Base-by-base conservation (phyloP, 179 eudicot genomes). In the Beta macrorhiza region DNA sequence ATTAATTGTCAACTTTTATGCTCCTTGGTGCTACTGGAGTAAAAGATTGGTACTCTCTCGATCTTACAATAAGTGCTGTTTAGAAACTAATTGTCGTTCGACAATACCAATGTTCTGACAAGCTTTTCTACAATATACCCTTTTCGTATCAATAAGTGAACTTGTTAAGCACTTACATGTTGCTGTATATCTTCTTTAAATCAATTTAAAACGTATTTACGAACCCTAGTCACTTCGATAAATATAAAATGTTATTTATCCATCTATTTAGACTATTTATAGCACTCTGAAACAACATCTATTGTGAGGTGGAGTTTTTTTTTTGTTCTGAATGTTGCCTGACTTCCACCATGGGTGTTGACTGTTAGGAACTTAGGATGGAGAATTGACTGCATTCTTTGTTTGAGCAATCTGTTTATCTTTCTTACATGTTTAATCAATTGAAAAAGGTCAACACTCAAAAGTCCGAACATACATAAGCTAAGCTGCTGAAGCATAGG, bases 11-110 rank as follows among this genome's bases (percentile, higher is more conserved):
- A 95, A 95, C 87, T 95, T 95, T 81, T 93, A 69, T 88, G 99
- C 99, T 79, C 99, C 99, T 76, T 95, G 99, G 99, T 95, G 99
- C 86, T 84, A 79, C 75, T 95, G 98, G 97, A 92, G 99, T 88
- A 92, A 91, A 62, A 90, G 93, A 78, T 83, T 95, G 97, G 99
- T 93, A 88, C 17, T 55, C 49, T 49, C 64, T 74, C 64, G 22
- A 74, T 29, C 37, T 56, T 29, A 29, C 76, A 22, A 11, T 53
- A 20, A 52, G 45, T 53, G 73, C 44, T 45, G 20, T 44, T 69
- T 69, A 15, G 0, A 1, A 15, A 67, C 10, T 67, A 42, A 42
- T 67, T 42, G 9, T 37, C 16, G 51, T 16, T 12, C 51, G 32
- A 29, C 32, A 29, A 29, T 29, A 32, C 37, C 72, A 32, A 42